phyloP scores from a whole-genome alignment of 257 asterid genomes.

The Rauvolfia tetraphylla region DNA sequence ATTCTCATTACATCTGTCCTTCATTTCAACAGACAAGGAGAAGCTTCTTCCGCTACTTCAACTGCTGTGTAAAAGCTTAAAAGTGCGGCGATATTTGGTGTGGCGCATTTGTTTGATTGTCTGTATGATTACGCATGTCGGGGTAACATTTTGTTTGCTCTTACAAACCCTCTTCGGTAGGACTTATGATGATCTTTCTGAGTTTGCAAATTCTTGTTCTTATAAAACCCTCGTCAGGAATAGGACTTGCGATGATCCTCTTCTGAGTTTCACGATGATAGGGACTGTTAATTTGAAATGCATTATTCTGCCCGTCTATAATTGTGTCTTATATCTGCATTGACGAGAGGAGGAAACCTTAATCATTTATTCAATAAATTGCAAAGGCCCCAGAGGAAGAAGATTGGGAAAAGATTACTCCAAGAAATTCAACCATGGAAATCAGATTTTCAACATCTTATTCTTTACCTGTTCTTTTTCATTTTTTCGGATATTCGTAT shows the following conservation, averaged over 20 bases:
- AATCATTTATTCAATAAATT: too few relatives aligned
- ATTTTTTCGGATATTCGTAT: too few relatives aligned
- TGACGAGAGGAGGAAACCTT: not conserved
- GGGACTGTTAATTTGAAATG: too few relatives aligned
- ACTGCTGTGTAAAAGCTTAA: slow-evolving; percentile 84
- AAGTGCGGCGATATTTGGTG: not conserved
- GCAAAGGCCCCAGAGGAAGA: not conserved
- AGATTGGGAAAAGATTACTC: too few relatives aligned
- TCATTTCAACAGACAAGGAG: slow-evolving; percentile 59
- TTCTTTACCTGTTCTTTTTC: too few relatives aligned
- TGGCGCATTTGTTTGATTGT: not conserved
- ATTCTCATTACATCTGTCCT: not conserved
- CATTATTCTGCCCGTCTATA: too few relatives aligned
- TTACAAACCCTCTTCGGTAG: not conserved
- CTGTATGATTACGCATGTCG: slow-evolving; percentile 4
- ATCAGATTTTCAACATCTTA: too few relatives aligned
- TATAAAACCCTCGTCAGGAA: too few relatives aligned
- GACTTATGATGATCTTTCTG: not conserved
- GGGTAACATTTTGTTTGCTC: not conserved
- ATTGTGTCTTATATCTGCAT: not conserved
- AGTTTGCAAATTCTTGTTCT: not conserved
- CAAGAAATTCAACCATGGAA: too few relatives aligned
- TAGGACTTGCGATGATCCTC: too few relatives aligned
- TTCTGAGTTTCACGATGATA: too few relatives aligned
- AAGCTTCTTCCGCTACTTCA: slow-evolving; percentile 78